These are phyloP conservation scores for Nelumbo lutea DNA, from an alignment of 164 flowering plant species.

Conservation along the genomic window DNA sequence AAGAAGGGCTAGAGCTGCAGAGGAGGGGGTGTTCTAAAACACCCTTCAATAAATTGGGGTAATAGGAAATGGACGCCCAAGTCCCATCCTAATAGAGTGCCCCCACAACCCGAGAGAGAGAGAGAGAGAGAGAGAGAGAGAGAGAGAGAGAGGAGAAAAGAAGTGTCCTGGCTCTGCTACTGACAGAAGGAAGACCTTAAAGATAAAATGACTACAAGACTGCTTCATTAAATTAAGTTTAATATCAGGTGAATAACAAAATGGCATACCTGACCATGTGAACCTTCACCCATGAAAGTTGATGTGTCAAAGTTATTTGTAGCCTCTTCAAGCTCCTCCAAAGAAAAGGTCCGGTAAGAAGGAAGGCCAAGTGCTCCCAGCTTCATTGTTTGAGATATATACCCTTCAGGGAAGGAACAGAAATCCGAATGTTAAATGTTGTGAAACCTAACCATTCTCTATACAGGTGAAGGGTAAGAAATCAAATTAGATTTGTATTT, in stretches of 20 bases:
- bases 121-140: too few relatives aligned
- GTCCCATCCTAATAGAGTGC: too few relatives aligned
- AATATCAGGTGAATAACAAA: background rate
- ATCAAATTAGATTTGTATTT: background rate
- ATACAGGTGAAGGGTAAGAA: background rate
- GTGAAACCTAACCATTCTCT: background rate
- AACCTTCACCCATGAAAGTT: conserved; percentile 83
- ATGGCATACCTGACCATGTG: conserved; percentile 70
- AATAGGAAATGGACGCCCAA: too few relatives aligned
- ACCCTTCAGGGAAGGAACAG: conserved; percentile 41
- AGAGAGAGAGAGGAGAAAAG: too few relatives aligned
- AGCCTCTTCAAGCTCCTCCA: conserved; percentile 87
- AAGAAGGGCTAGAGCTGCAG: background rate
- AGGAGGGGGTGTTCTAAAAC: too few relatives aligned
- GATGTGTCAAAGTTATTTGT: conserved; percentile 72
- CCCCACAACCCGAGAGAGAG: too few relatives aligned
- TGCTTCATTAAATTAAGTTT: background rate
- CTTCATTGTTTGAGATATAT: conserved; percentile 76
- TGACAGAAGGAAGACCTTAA: background rate
- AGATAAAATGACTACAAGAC: background rate
- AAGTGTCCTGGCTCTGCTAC: too few relatives aligned
- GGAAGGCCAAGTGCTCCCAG: conserved; percentile 81
- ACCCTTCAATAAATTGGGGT: too few relatives aligned
- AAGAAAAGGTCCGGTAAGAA: conserved; percentile 69
- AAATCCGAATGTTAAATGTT: background rate